phyloP scores from a whole-genome alignment of 2,329 filamentous ascomycete genomes.

The Cladosporium sp. region DNA sequence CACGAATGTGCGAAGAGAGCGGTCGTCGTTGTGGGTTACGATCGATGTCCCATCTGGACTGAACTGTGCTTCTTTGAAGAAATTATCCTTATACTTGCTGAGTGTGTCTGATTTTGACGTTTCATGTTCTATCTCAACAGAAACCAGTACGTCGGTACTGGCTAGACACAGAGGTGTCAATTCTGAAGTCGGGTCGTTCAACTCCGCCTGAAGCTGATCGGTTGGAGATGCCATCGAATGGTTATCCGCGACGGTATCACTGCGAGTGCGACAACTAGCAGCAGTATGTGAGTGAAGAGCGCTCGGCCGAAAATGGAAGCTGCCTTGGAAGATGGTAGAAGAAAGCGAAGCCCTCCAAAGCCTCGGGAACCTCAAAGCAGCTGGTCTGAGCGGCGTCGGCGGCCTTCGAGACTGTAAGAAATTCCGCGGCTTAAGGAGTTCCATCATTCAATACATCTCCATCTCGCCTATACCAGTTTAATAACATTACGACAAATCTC shows the following conservation, averaged over 20 bases:
- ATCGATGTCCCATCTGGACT: conserved; percentile 55
- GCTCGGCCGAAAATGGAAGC: background rate
- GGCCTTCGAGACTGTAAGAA: conserved; percentile 2
- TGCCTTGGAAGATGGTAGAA: background rate
- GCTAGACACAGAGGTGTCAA: conserved; percentile 21
- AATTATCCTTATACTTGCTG: conserved; percentile 26
- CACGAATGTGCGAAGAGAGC: conserved; percentile 51
- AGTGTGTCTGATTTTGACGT: background rate
- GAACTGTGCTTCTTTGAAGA: conserved; percentile 45
- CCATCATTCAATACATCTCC: conserved; percentile 12
- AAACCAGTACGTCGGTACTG: conserved; percentile 21
- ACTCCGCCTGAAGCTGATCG: background rate
- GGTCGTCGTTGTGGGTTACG: conserved; percentile 50
- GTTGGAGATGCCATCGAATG: background rate
- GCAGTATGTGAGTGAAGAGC: background rate
- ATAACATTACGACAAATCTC: background rate
- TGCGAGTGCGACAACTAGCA: background rate
- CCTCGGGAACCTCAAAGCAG: background rate
- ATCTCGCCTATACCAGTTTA: background rate
- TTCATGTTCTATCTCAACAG: conserved; percentile 9
- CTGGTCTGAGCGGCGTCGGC: conserved; percentile 1
- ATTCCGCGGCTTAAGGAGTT: conserved; percentile 1
- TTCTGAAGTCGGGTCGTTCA: background rate
- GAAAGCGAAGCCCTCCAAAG: background rate
- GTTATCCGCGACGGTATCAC: background rate